These are phyloP conservation scores for Saccharomycopsis selenospora DNA, from an alignment of 805 yeast species.

Conservation along the genomic window DNA sequence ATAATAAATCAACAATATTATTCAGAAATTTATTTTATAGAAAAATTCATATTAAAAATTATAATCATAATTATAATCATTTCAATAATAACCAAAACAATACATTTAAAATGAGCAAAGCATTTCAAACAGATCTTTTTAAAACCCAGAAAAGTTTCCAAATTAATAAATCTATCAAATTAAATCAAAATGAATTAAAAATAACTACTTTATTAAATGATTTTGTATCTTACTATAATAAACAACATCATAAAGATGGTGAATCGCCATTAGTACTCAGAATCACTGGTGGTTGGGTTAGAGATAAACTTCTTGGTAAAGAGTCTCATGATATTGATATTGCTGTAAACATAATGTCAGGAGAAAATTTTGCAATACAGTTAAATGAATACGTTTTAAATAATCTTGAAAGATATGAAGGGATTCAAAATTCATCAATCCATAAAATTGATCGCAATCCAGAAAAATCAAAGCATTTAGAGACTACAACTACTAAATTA, in stretches of 20 bases:
- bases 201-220: slow-evolving; percentile 28
- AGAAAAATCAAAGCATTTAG: slow-evolving; percentile 91
- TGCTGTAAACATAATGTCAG: slow-evolving; percentile 78
- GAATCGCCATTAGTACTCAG: slow-evolving; percentile 45
- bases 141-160: not conserved
- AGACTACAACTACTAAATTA: slow-evolving; percentile 88
- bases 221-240: slow-evolving; percentile 26
- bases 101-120: too few species aligned
- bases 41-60: too few species aligned
- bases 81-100: too few species aligned
- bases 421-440: slow-evolving; percentile 32
- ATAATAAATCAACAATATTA: too few species aligned
- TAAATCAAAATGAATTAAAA: slow-evolving; percentile 24
- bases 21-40: too few species aligned
- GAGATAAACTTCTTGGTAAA: slow-evolving; percentile 82
- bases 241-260: not conserved
- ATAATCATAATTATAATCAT: too few species aligned
- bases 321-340: slow-evolving; percentile 85
- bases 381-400: slow-evolving; percentile 44
- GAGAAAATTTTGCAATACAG: slow-evolving; percentile 73
- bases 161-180: slow-evolving; percentile 12
- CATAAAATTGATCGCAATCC: slow-evolving; percentile 90
- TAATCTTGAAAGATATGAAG: slow-evolving; percentile 29
- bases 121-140: not conserved
- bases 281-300: slow-evolving; percentile 98